Conservation (phyloP, 306 rosid species). For the Corylus americana region DNA sequence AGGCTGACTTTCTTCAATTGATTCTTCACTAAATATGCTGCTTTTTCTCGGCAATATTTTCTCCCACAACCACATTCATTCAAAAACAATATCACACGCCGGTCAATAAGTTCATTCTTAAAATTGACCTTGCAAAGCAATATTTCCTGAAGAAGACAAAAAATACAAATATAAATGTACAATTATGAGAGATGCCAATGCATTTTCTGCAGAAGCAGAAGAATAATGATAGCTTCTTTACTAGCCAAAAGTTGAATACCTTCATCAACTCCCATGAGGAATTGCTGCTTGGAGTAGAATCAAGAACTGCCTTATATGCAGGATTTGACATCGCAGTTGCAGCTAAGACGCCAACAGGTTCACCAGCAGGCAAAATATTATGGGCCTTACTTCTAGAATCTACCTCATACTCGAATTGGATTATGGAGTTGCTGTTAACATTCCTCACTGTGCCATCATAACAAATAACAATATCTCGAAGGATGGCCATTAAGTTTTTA, state of each 20-base stretch:
- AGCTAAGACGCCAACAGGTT: conserved; percentile 97
- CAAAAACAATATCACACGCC: conserved; percentile 74
- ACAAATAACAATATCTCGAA: conserved; percentile 85
- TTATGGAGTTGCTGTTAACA: conserved; percentile 80
- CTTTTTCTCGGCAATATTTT: conserved; percentile 69
- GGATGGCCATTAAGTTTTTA: conserved; percentile 93
- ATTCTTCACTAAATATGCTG: conserved; percentile 77
- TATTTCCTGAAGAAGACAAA: conserved; percentile 65
- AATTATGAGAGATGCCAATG: not conserved
- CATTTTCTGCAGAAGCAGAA: not conserved
- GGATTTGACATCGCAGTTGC: conserved; percentile 98
- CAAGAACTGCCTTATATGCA: conserved; percentile 96
- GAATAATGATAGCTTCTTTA: not conserved
- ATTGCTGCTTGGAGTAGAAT: conserved; percentile 85
- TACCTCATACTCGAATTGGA: conserved; percentile 78
- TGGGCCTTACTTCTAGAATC: conserved; percentile 42
- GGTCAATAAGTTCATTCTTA: conserved; percentile 72
- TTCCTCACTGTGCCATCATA: conserved; percentile 93
- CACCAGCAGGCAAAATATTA: conserved; percentile 81
- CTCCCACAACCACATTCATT: conserved; percentile 81
- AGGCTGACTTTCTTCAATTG: conserved; percentile 80
- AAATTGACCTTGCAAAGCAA: conserved; percentile 78
- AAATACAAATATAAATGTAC: not conserved
- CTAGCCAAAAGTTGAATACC: conserved; percentile 43
- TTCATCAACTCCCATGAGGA: conserved; percentile 99